Conservation (phyloP, 495 filamentous ascomycete species). For the Parathielavia hyrcaniae region DNA sequence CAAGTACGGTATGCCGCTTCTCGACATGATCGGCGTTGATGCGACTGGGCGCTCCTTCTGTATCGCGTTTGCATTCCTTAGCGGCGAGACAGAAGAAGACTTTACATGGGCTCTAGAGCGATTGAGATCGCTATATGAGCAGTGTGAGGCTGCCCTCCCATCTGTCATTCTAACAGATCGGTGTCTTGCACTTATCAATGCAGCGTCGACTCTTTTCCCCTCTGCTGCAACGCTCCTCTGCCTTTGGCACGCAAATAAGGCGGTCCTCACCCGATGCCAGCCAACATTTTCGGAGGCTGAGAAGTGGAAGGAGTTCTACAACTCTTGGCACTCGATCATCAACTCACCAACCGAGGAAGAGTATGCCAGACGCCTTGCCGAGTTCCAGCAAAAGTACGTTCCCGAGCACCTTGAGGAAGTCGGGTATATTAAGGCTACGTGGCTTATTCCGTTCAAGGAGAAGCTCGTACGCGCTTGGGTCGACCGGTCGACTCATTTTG, state of each 20-base stretch:
- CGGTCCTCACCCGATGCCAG: slow-evolving; percentile 1
- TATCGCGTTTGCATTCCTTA: too few relatives aligned
- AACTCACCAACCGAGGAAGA: background rate
- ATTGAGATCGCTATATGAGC: background rate
- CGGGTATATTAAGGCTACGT: slow-evolving; percentile 4
- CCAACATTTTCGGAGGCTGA: background rate
- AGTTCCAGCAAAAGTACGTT: background rate
- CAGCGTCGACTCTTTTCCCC: slow-evolving; percentile 5
- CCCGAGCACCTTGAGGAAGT: background rate
- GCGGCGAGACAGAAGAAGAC: background rate
- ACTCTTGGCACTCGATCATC: slow-evolving; percentile 2
- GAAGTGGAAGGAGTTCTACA: slow-evolving; percentile 4
- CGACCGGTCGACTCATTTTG: too few relatives aligned
- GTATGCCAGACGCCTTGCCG: background rate
- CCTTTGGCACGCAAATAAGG: background rate
- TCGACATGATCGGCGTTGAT: too few relatives aligned
- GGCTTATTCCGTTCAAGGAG: slow-evolving; percentile 1
- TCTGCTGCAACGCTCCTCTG: slow-evolving; percentile 1
- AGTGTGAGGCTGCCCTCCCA: background rate
- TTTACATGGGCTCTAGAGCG: background rate
- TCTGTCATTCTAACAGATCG: too few relatives aligned
- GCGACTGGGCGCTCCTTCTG: too few relatives aligned
- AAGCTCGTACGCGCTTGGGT: too few relatives aligned
- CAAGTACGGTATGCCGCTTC: too few relatives aligned
- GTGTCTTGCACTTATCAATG: background rate